Conservation (phyloP, 371 early-diverging fungal genomes). For the Synchytrium microbalum region DNA sequence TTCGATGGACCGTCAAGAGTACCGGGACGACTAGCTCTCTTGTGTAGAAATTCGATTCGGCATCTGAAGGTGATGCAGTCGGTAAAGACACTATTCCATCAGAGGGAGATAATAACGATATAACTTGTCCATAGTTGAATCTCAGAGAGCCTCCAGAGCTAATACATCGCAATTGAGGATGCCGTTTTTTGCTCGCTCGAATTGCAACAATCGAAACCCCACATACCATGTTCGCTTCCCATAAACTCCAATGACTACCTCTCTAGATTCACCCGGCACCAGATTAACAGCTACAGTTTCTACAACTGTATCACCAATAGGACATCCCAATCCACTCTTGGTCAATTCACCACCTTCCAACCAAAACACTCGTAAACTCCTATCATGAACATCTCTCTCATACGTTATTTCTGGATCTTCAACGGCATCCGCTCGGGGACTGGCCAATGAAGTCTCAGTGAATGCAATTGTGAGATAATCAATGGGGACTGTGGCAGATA, state of each 20-base stretch:
- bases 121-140: slow-evolving; percentile 62
- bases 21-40: slow-evolving; percentile 63
- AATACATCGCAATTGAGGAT: not conserved
- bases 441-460: slow-evolving; percentile 39
- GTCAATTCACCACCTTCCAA: slow-evolving; percentile 23
- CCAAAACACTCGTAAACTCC: slow-evolving; percentile 47
- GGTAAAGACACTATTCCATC: too few species aligned
- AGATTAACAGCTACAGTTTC: slow-evolving; percentile 30
- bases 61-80: slow-evolving; percentile 3
- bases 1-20: slow-evolving; percentile 60
- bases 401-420: slow-evolving; percentile 62
- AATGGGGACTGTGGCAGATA: slow-evolving; percentile 60
- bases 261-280: slow-evolving; percentile 47
- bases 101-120: slow-evolving; percentile 17
- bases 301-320: slow-evolving; percentile 7
- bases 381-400: slow-evolving; percentile 65
- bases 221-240: slow-evolving; percentile 67
- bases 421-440: slow-evolving; percentile 28
- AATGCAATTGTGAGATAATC: slow-evolving; percentile 63
- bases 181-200: not conserved
- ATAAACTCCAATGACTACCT: slow-evolving; percentile 59
- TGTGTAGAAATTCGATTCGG: slow-evolving; percentile 44
- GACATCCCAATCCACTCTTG: slow-evolving; percentile 9
- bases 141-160: slow-evolving; percentile 66
- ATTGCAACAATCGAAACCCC: not conserved